Evolutionary conservation across 192 early-diverging fungal genomes (phyloP).

Genomic region (Coemansia sp.): DNA sequence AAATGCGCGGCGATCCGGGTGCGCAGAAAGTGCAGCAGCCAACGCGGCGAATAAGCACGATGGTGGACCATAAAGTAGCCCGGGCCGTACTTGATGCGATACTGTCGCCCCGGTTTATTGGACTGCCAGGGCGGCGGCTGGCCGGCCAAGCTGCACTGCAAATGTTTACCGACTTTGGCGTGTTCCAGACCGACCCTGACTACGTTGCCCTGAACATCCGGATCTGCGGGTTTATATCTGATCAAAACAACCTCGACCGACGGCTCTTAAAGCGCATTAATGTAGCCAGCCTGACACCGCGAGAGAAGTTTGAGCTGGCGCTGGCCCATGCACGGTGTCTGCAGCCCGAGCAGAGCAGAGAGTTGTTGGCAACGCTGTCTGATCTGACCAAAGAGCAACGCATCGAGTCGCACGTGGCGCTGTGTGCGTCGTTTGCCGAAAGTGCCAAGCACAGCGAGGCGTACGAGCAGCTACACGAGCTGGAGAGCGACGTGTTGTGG

Average conservation of each 20-base stretch:
- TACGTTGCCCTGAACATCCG: conserved; percentile 14
- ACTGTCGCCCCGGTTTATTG: conserved; percentile 17
- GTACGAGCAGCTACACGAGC: background rate
- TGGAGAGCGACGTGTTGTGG: conserved; percentile 10
- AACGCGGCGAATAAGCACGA: background rate
- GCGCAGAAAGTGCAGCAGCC: background rate
- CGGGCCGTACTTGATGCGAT: conserved; percentile 10
- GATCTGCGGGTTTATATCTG: conserved; percentile 30
- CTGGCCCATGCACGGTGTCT: conserved; percentile 41
- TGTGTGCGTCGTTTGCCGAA: conserved; percentile 33
- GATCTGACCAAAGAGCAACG: conserved; percentile 6
- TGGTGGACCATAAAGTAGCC: background rate
- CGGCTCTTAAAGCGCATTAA: background rate
- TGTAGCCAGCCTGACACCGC: background rate
- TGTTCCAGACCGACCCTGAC: background rate
- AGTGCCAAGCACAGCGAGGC: conserved; percentile 8
- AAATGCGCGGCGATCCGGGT: conserved; percentile 6
- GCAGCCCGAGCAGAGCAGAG: conserved; percentile 7
- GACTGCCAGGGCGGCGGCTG: conserved; percentile 27
- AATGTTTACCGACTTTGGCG: conserved; percentile 24
- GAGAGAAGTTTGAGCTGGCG: conserved; percentile 18
- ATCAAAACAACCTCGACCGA: conserved; percentile 2
- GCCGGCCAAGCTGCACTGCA: conserved; percentile 44
- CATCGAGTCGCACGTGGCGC: conserved; percentile 19
- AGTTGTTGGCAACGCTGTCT: background rate